Evolutionary conservation across 108 stramenopile species (phyloP), one percentile per base, ranked within the genome.

Genomic region (Aurantiochytrium sp.): DNA sequence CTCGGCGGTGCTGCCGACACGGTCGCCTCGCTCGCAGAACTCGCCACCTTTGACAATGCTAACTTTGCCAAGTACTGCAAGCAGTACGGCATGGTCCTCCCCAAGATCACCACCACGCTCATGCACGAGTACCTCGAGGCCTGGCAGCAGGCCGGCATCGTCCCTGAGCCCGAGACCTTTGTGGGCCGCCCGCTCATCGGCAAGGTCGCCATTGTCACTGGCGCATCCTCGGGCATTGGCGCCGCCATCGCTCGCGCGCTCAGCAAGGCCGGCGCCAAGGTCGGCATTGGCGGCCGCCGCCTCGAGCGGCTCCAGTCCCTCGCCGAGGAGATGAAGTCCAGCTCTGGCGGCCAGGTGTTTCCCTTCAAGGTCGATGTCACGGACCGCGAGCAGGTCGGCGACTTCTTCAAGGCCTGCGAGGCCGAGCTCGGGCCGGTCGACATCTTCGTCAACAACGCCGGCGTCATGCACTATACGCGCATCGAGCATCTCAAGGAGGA

Each of bases 391-490:
- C 86, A 89, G 68, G 90, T 90, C 69, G 89, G 89, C 54, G 89
- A 41, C 34, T 69, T 89, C 3, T 89, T 89, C 12, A 69, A 87
- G 34, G 89, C 89, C 8, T 89, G 89, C 15, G 90, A 87, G 85
- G 87, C 68, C 68, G 45, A 21, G 22, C 89, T 90, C 31, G 90
- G 90, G 22, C 90, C 90, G 3, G 37, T 81, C 15, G 89, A 89
- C 73, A 89, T 93, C 22, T 81, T 95, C 32, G 86, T 94, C 42
- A 92, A 91, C 89, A 91, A 90, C 69, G 93, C 95, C 31, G 95
- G 95, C 15, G 95, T 96, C 81, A 96, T 96, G 95, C 94, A 94
- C 88, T 94, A 93, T 85, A 95, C 95, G 1, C 65, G 88, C 85
- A 94, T 96, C 94, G 89, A 94, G 88, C 93, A 94, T 86, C 88